These are phyloP conservation scores for Viridothelium virens DNA, from an alignment of 495 filamentous ascomycete genomes.

Conservation along the genomic window DNA sequence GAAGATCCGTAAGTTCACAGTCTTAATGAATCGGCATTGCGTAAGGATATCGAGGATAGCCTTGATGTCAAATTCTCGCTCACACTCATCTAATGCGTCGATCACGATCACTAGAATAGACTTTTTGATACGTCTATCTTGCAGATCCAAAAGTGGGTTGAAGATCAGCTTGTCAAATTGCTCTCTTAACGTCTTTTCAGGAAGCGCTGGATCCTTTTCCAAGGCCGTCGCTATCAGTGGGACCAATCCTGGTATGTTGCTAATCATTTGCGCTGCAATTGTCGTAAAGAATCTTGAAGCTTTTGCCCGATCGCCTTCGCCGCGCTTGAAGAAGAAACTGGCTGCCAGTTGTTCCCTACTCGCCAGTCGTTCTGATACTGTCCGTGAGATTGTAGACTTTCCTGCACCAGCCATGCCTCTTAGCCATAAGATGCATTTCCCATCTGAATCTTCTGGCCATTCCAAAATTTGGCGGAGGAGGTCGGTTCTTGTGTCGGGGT, in stretches of 20 bases:
- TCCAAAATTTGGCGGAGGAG: conserved; percentile 24
- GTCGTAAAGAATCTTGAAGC: conserved; percentile 23
- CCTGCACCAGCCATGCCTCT: conserved; percentile 27
- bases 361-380: conserved; percentile 18
- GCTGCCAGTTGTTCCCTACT: conserved; percentile 18
- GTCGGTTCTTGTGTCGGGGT: conserved; percentile 22
- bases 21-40: neutral
- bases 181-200: conserved; percentile 17
- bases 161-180: conserved; percentile 14
- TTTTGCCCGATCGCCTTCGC: conserved; percentile 20
- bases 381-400: conserved; percentile 30
- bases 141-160: conserved; percentile 7
- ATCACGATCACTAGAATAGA: conserved; percentile 6
- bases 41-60: conserved; percentile 4
- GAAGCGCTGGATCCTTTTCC: conserved; percentile 18
- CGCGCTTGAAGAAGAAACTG: conserved; percentile 28
- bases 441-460: conserved; percentile 20
- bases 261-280: conserved; percentile 21
- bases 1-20: conserved; percentile 26
- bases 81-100: conserved; percentile 14
- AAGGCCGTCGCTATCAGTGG: conserved; percentile 16
- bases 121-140: too few relatives aligned
- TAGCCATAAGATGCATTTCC: conserved; percentile 33
- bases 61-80: conserved; percentile 9
- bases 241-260: conserved; percentile 13